Percentiles rank a stretch among this genome's conserved stretches.
phyloP scores from a whole-genome alignment of 2,329 filamentous ascomycete species.

The Ceratocystis eucalypticola region DNA sequence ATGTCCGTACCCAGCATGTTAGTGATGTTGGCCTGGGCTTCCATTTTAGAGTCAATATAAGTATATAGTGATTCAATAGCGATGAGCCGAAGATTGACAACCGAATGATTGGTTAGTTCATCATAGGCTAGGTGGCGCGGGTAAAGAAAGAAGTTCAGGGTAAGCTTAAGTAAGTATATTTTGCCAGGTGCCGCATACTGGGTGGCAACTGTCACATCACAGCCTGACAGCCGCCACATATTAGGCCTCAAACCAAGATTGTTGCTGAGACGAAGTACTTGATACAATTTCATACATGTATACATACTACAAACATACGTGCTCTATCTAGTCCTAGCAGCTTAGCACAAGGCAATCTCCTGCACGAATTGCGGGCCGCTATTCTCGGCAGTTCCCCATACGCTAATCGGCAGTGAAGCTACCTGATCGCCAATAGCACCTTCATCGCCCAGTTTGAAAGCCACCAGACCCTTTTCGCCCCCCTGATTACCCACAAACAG shows the following conservation, averaged over 20 bases:
- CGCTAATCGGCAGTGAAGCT: conserved; percentile 12
- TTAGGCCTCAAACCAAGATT: not conserved
- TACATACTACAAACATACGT: not conserved
- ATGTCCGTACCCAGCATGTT: conserved; percentile 28
- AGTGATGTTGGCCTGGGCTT: conserved; percentile 20
- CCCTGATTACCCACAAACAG: conserved; percentile 37
- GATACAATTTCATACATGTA: not conserved
- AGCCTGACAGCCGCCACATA: not conserved
- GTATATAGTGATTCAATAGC: not conserved
- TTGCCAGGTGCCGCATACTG: not conserved
- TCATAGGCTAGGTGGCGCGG: not conserved
- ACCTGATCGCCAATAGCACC: conserved; percentile 24
- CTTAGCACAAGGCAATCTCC: conserved; percentile 5
- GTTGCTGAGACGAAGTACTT: not conserved
- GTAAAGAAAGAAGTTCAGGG: not conserved
- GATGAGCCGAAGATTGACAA: not conserved
- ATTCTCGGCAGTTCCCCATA: conserved; percentile 4
- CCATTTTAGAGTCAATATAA: conserved; percentile 10
- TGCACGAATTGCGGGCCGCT: conserved; percentile 17
- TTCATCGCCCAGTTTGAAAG: conserved; percentile 26
- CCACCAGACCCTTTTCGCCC: conserved; percentile 30
- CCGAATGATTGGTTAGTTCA: not conserved
- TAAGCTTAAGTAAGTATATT: not conserved
- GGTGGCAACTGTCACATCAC: not conserved
- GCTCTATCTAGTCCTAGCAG: not conserved